Evolutionary conservation across 2,329 filamentous ascomycete species (phyloP), one percentile per base, ranked within the genome.

Genomic region (Dactylonectria macrodidyma): DNA sequence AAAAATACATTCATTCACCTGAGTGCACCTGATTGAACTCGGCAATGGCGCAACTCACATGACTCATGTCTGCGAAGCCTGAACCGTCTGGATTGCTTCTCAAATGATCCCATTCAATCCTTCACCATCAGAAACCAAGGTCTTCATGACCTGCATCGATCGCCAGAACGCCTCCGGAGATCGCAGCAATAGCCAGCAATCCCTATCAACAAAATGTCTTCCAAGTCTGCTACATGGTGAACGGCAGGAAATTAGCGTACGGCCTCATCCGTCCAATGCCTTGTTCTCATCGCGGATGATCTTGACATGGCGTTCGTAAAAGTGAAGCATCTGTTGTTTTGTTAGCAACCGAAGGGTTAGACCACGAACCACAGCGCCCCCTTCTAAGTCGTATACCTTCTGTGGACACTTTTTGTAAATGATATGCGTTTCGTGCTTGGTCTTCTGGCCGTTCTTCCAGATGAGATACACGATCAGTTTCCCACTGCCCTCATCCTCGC

Each of bases 351-450:
- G 11, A 16, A 34, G 6, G 10, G 41, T n/a, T 8, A 44, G 3
- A 19, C 51, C 8, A n/a, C 36, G 16, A 54, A 19, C 30, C 3
- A 54, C 12, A 19, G 16, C 14, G 6, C 16, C 19, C 11, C 12
- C 26, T 30, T 7, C 26, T 5, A 30, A 50, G n/a, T 41, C 3
- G 62, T 82, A 63, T 78, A 92, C 92, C 86, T 91, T 93, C 77
- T 95, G 93, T 0, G 93, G 93, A 72, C 92, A 95, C 73, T 94
- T 91, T 75, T 90, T 87, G 75, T 95, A 93, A 8, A 95, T 87
- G 14, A 91, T 86, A 22, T 85, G 79, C 16, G 93, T 89, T 10
- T 89, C 86, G 75, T 95, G 93, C 76, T 93, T 90, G 1, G 92
- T 93, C 83, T 94, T 95, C 55, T 89, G 84, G 9, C 90, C 90